Evolutionary conservation across 148 eudicot species (phyloP).

Genomic region (Fagopyrum tataricum): DNA sequence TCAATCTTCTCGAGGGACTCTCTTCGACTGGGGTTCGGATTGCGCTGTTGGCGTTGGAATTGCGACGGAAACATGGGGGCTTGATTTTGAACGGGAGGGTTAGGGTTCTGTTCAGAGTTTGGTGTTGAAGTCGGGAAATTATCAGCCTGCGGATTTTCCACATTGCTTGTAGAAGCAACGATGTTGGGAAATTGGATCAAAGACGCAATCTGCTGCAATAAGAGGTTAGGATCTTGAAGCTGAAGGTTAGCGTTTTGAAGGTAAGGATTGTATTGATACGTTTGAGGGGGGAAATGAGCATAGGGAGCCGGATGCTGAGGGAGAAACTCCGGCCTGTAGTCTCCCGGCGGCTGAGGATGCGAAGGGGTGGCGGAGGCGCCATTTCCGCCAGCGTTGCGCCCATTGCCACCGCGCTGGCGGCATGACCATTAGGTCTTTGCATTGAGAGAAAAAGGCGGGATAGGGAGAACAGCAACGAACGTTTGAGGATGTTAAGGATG

Average conservation of each 20-base stretch:
- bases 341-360: constrained; percentile 17
- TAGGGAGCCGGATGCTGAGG: constrained; percentile 12
- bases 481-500: neutral
- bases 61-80: neutral
- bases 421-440: constrained; percentile 29
- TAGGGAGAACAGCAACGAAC: neutral
- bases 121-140: neutral
- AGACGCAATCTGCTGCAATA: neutral
- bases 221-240: constrained; percentile 10
- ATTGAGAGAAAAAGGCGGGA: constrained; percentile 13
- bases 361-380: constrained; percentile 7
- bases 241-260: constrained; percentile 23
- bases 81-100: constrained; percentile 20
- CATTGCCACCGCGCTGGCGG: constrained; percentile 15
- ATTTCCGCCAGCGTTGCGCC: neutral
- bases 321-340: constrained; percentile 13
- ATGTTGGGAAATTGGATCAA: constrained; percentile 1
- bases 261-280: constrained; percentile 16
- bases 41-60: constrained; percentile 4
- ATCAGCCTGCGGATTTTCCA: neutral
- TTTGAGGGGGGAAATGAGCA: neutral
- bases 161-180: neutral
- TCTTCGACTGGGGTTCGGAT: neutral
- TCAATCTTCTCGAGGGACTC: constrained; percentile 26
- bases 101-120: constrained; percentile 17